Conservation (phyloP, 495 filamentous ascomycete genomes). For the Penicillium fimorum region DNA sequence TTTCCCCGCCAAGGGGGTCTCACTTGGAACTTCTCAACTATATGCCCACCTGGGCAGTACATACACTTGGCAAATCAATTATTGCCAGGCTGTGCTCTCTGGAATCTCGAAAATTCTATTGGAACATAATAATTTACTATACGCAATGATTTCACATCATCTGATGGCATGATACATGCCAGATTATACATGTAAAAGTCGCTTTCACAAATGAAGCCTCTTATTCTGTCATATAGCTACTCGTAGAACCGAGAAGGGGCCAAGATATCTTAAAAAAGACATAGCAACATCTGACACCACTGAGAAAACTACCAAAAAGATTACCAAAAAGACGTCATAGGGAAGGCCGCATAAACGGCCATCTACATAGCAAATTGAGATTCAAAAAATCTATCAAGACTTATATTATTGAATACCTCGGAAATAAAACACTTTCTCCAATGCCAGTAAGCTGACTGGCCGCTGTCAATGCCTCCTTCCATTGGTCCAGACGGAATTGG, state of each 20-base stretch:
- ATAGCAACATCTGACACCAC: too few species aligned
- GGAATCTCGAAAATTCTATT: background rate
- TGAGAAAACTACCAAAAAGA: too few species aligned
- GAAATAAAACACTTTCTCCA: background rate
- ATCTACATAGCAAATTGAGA: too few species aligned
- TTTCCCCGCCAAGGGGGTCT: conserved; percentile 24
- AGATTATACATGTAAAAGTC: too few species aligned
- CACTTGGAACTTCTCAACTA: background rate
- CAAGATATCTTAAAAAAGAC: too few species aligned
- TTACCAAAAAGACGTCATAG: too few species aligned
- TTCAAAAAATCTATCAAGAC: too few species aligned
- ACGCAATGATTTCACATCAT: background rate
- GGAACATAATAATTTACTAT: background rate
- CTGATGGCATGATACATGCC: background rate
- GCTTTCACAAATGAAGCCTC: too few species aligned
- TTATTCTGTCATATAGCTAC: too few species aligned
- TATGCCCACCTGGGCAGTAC: background rate
- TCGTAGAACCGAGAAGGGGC: too few species aligned
- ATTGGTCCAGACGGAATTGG: background rate
- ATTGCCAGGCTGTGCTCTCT: background rate
- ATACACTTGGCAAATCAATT: background rate
- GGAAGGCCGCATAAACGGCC: too few species aligned
- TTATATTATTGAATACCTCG: background rate
- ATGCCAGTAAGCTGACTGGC: background rate
- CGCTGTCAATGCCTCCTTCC: background rate